Percentiles rank a stretch among this genome's conserved stretches.
These are phyloP conservation scores for Colletotrichum costaricense DNA, from an alignment of 2,329 filamentous ascomycete species.

Conservation along the genomic window DNA sequence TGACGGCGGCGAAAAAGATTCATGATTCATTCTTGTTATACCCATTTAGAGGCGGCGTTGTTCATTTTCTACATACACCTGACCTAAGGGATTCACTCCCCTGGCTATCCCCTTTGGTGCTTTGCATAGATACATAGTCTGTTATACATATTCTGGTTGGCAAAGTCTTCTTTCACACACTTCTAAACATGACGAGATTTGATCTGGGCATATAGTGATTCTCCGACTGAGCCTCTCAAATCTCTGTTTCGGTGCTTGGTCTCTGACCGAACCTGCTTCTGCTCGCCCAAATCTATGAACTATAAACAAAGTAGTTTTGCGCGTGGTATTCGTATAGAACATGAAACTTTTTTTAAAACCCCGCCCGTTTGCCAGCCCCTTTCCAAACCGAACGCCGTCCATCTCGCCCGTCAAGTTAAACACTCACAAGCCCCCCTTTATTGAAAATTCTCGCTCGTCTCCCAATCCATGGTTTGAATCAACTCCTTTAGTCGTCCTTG, in stretches of 20 bases:
- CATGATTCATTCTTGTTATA: conserved; percentile 32
- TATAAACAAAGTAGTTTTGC: background rate
- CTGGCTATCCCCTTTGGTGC: background rate
- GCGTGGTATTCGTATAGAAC: conserved; percentile 25
- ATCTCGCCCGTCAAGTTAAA: background rate
- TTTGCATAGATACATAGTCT: background rate
- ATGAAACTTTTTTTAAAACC: background rate
- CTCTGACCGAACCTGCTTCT: background rate
- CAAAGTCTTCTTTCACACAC: background rate
- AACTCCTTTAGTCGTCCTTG: conserved; percentile 62
- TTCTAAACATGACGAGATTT: background rate
- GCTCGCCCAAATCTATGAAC: background rate
- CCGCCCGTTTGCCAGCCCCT: background rate
- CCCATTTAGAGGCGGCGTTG: conserved; percentile 31
- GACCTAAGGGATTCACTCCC: too few relatives aligned
- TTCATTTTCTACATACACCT: too few relatives aligned
- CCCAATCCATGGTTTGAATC: background rate
- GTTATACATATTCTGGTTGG: too few relatives aligned
- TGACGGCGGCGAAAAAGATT: conserved; percentile 10
- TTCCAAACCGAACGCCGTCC: background rate
- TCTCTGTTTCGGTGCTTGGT: background rate
- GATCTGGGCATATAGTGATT: too few relatives aligned
- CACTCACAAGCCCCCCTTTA: background rate
- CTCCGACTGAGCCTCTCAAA: too few relatives aligned
- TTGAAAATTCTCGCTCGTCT: background rate